Percentiles rank a stretch among this genome's conserved stretches.
Evolutionary conservation across 164 flowering plant genomes (phyloP).

Genomic region (Kalanchoe fedtschenkoi): DNA sequence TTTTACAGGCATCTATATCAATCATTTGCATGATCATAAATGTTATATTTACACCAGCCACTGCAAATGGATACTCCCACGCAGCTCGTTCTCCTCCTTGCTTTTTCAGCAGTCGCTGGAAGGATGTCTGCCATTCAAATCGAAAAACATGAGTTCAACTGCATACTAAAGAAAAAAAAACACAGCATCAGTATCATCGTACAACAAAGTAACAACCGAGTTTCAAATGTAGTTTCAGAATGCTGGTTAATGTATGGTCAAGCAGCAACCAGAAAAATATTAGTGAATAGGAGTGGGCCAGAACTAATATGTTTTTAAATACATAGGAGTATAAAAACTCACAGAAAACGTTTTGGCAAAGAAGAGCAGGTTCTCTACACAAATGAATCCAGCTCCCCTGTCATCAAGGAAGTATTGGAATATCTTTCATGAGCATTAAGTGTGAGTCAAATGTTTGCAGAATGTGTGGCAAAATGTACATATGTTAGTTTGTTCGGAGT

Average conservation of each 20-base stretch:
- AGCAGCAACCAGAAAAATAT: too few species aligned
- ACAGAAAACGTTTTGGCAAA: constrained; percentile 86
- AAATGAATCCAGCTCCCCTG: constrained; percentile 95
- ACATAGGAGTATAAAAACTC: constrained; percentile 17
- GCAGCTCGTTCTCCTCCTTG: constrained; percentile 66
- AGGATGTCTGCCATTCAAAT: constrained; percentile 44
- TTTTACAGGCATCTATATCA: constrained; percentile 64
- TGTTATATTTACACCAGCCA: constrained; percentile 87
- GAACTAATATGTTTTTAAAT: too few species aligned
- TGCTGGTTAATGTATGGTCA: too few species aligned
- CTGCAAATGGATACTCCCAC: constrained; percentile 96
- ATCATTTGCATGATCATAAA: constrained; percentile 96
- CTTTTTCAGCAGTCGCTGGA: constrained; percentile 56
- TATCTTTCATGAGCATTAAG: not conserved
- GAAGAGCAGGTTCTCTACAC: constrained; percentile 82
- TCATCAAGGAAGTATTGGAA: constrained; percentile 8
- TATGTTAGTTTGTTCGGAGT: not conserved
- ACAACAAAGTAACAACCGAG: not conserved
- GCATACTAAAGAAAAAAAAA: not conserved
- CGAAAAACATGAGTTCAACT: not conserved
- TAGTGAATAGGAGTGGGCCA: too few species aligned
- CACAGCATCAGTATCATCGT: not conserved
- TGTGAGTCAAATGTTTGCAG: not conserved
- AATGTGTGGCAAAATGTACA: not conserved
- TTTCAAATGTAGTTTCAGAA: too few species aligned